These are phyloP conservation scores for Pezizomycotina sp. DNA, from an alignment of 2,329 filamentous ascomycete species.

Conservation along the genomic window DNA sequence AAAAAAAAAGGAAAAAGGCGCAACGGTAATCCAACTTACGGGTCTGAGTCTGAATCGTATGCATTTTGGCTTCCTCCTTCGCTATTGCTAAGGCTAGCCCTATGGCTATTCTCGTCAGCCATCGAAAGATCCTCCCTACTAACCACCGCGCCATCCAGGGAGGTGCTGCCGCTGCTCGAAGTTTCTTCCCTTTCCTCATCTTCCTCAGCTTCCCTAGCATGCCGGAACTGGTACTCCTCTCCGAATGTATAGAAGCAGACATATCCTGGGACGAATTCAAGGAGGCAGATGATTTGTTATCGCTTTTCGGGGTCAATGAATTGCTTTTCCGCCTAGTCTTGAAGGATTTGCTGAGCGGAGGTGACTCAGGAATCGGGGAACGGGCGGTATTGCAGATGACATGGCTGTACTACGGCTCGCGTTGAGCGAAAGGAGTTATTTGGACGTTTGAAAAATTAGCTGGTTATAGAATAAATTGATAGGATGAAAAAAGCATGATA, in stretches of 20 bases:
- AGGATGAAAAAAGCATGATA: neutral
- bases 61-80: slow-evolving; percentile 32
- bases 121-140: slow-evolving; percentile 6
- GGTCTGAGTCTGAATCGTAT: slow-evolving; percentile 36
- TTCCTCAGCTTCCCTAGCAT: neutral
- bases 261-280: neutral
- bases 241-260: neutral
- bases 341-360: slow-evolving; percentile 10
- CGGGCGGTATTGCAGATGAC: slow-evolving; percentile 3
- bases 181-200: slow-evolving; percentile 12
- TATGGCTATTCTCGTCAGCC: slow-evolving; percentile 31
- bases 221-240: neutral
- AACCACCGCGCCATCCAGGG: slow-evolving; percentile 18
- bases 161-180: slow-evolving; percentile 8
- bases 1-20: slow-evolving; percentile 16
- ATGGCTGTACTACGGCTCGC: slow-evolving; percentile 2
- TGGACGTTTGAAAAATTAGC: neutral
- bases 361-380: slow-evolving; percentile 8
- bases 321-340: slow-evolving; percentile 12
- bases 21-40: slow-evolving; percentile 30
- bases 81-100: slow-evolving; percentile 30
- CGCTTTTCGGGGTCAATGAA: slow-evolving; percentile 13
- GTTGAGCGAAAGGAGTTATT: slow-evolving; percentile 14
- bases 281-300: slow-evolving; percentile 12
- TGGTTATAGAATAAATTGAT: slow-evolving; percentile 1